phyloP scores from a whole-genome alignment of 2,329 filamentous ascomycete genomes.

The Mycosphaerella sp. region DNA sequence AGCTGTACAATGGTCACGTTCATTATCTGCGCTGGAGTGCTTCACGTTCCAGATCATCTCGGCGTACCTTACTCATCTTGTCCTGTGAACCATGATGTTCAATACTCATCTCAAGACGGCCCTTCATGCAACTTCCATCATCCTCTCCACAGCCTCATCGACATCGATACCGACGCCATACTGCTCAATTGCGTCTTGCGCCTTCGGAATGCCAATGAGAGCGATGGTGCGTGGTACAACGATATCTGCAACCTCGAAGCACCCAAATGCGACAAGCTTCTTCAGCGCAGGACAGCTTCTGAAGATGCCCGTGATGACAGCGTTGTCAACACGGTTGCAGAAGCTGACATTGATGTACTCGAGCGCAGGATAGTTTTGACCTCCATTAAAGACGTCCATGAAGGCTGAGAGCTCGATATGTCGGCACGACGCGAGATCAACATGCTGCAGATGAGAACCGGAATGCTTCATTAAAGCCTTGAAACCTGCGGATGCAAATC shows the following conservation, averaged over 20 bases:
- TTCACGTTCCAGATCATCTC: too few species aligned
- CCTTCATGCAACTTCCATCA: conserved; percentile 24
- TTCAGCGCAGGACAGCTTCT: conserved; percentile 44
- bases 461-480: conserved; percentile 79
- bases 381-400: conserved; percentile 62
- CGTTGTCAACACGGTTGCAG: conserved; percentile 50
- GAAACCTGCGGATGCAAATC: conserved; percentile 71
- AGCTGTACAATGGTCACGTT: too few species aligned
- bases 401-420: conserved; percentile 71
- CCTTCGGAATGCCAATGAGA: conserved; percentile 54
- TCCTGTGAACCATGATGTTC: too few species aligned
- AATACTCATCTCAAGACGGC: too few species aligned
- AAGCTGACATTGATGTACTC: conserved; percentile 59
- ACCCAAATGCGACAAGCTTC: conserved; percentile 56
- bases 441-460: conserved; percentile 54
- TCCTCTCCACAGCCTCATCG: conserved; percentile 32
- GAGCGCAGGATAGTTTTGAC: conserved; percentile 62
- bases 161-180: conserved; percentile 38
- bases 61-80: too few species aligned
- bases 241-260: conserved; percentile 54
- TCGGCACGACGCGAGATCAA: conserved; percentile 79
- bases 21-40: too few species aligned
- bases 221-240: conserved; percentile 53
- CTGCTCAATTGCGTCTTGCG: conserved; percentile 52
- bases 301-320: conserved; percentile 49